A percentile compares a stretch with the other conserved stretches of the same genome.
Conservation (phyloP, 164 flowering plant species). For the Umbilicus rupestris region DNA sequence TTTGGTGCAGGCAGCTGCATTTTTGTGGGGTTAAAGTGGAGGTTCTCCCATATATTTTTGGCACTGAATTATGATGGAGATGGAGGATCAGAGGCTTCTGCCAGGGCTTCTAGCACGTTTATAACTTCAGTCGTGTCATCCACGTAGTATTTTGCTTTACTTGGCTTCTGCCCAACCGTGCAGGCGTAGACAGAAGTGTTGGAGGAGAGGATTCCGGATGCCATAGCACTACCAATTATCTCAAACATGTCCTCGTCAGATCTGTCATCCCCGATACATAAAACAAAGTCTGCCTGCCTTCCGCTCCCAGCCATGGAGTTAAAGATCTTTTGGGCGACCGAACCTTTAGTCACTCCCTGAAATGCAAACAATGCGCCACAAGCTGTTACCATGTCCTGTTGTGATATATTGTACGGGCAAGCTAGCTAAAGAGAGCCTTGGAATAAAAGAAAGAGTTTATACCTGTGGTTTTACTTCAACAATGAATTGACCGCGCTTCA, state of each 20-base stretch:
- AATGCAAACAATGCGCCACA: not conserved
- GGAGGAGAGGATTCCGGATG: conserved; percentile 21
- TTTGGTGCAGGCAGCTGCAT: not conserved
- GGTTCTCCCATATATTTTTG: not conserved
- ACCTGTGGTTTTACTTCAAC: conserved; percentile 84
- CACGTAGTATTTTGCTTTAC: conserved; percentile 54
- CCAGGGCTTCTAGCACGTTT: conserved; percentile 35
- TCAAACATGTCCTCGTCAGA: conserved; percentile 70
- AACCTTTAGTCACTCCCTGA: conserved; percentile 54
- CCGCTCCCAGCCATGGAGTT: conserved; percentile 35
- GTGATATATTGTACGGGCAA: no score
- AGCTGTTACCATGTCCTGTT: no score
- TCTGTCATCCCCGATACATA: conserved; percentile 54
- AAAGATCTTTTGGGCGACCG: conserved; percentile 48
- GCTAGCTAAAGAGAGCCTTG: not conserved
- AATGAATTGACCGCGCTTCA: conserved; percentile 56
- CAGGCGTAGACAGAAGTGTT: conserved; percentile 36
- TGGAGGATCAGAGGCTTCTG: conserved; percentile 33
- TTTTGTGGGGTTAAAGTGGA: not conserved
- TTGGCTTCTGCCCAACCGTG: conserved; percentile 55
- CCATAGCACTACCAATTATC: conserved; percentile 24
- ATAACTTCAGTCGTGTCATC: conserved; percentile 42
- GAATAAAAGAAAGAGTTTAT: not conserved
- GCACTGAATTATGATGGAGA: conserved; percentile 9
- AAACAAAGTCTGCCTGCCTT: conserved; percentile 44